phyloP scores from a whole-genome alignment of 2,329 filamentous ascomycete genomes.

The Cladorrhinum sp. region DNA sequence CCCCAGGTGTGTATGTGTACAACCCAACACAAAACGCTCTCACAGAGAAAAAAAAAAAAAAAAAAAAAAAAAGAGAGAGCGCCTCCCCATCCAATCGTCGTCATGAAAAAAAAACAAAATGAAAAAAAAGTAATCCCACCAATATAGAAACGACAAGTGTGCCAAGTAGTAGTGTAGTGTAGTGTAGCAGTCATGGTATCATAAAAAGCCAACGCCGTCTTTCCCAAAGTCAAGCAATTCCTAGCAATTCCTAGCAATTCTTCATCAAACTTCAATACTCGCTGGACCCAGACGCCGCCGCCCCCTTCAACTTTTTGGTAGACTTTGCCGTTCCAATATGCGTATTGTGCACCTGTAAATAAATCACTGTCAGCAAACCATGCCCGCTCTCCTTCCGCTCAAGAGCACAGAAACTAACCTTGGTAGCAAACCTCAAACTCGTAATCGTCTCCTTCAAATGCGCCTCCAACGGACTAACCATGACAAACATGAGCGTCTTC shows the following conservation, averaged over 20 bases:
- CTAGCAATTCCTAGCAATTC: not conserved
- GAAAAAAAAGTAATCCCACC: not conserved
- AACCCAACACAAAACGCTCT: too few relatives aligned
- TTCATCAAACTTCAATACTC: conserved; percentile 30
- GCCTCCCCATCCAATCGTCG: too few relatives aligned
- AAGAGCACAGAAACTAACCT: conserved; percentile 52
- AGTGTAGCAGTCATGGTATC: conserved; percentile 1
- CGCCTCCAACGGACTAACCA: conserved; percentile 88
- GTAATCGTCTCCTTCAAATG: conserved; percentile 92
- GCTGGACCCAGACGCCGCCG: conserved; percentile 35
- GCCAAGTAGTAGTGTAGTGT: not conserved
- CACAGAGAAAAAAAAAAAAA: not conserved
- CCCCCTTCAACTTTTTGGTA: conserved; percentile 54
- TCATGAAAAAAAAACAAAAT: too few relatives aligned
- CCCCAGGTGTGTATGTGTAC: too few relatives aligned
- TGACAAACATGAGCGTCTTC: conserved; percentile 99
- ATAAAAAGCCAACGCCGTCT: conserved; percentile 1
- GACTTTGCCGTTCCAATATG: conserved; percentile 87
- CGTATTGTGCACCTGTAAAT: conserved; percentile 70
- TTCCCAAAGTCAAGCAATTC: not conserved
- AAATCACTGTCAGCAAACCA: conserved; percentile 14
- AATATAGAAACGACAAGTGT: not conserved
- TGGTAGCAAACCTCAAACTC: conserved; percentile 92
- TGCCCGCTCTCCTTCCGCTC: conserved; percentile 9
- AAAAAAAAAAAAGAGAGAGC: not conserved